Base-by-base conservation (phyloP, 257 asterid species). In the Solanum commersonii region DNA sequence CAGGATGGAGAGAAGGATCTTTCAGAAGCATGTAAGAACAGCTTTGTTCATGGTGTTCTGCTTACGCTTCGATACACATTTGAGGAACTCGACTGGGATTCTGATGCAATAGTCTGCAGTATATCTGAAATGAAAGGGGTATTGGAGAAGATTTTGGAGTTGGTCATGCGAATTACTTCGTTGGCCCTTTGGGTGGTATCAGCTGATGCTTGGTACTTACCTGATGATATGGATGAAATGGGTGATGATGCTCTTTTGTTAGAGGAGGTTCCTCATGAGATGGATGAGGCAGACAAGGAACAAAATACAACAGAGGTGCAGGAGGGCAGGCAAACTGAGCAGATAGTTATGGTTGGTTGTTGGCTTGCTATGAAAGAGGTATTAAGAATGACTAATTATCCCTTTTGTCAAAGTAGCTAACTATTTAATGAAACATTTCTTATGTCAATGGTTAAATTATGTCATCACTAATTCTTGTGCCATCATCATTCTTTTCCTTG, bases 351-450 rank as follows among this genome's bases (percentile, higher is more conserved):
- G 99, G 98, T 97, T 92, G 98, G 99, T 90, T 96, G 98, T 93
- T 97, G 99, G 99, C 98, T 97, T 90, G 98, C 98, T 52, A 97
- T 97, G 99, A 97, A 97, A 93, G 99, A 97, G 98, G 99, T 96
- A 90, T 33, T 15, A 52, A 79, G 33, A 29, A 71, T 88, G 85
- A 5, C 42, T 49, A 49, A 10, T 27, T 79, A 38, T 88, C 34
- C 70, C 72, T 56, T 74, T 87, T 23, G 40, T 68, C 63, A 31
- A 74, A 44, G 16, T 81, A 44, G 85, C 68, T 49, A 49, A 81
- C 42, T 49, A 49, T 44, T 81, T 49, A 81, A 46, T 81, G 25
- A 15, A 87, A 23, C 34, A 52, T 33, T 5, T 40, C 72, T 72
- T 49, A 70, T 15, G 65, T 63, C 70, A 44, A 49, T 82, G 25